Percentiles rank a stretch among this genome's conserved stretches.
phyloP scores from a whole-genome alignment of 2,329 filamentous ascomycete genomes.

The Penicillium sp. region DNA sequence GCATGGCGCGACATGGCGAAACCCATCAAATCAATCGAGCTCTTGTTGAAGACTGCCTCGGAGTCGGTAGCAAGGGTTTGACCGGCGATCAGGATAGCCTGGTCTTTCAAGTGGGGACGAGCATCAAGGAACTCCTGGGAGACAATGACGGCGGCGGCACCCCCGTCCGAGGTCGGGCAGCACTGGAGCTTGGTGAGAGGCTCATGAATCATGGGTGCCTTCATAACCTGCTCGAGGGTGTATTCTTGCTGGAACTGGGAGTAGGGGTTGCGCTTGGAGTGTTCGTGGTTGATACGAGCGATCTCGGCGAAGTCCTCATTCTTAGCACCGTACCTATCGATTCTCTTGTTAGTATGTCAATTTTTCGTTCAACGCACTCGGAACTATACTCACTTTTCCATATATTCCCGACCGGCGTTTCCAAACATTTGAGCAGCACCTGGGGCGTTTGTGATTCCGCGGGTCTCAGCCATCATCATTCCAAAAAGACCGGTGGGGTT shows the following conservation, averaged over 20 bases:
- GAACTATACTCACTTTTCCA: slow-evolving; percentile 67
- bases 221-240: slow-evolving; percentile 75
- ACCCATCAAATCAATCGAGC: slow-evolving; percentile 84
- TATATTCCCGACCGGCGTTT: slow-evolving; percentile 90
- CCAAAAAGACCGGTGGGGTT: slow-evolving; percentile 72
- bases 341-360: background rate
- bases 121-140: slow-evolving; percentile 85
- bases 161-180: slow-evolving; percentile 93
- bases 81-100: slow-evolving; percentile 86
- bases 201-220: slow-evolving; percentile 73
- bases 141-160: slow-evolving; percentile 82
- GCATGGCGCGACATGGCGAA: slow-evolving; percentile 79
- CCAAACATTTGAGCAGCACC: slow-evolving; percentile 92
- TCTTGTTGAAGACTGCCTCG: slow-evolving; percentile 72
- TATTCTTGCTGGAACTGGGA: slow-evolving; percentile 97
- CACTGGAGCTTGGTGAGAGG: slow-evolving; percentile 98
- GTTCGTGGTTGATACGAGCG: slow-evolving; percentile 85
- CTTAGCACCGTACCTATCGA: slow-evolving; percentile 72
- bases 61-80: slow-evolving; percentile 85
- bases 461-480: slow-evolving; percentile 78
- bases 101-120: slow-evolving; percentile 73
- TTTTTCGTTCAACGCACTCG: background rate
- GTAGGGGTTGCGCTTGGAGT: slow-evolving; percentile 91
- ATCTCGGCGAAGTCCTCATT: slow-evolving; percentile 91
- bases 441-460: slow-evolving; percentile 77